A percentile compares a stretch with the other conserved stretches of the same genome.
phyloP scores from a whole-genome alignment of 2,329 filamentous ascomycete species.

The Pestalotiopsis sp. region DNA sequence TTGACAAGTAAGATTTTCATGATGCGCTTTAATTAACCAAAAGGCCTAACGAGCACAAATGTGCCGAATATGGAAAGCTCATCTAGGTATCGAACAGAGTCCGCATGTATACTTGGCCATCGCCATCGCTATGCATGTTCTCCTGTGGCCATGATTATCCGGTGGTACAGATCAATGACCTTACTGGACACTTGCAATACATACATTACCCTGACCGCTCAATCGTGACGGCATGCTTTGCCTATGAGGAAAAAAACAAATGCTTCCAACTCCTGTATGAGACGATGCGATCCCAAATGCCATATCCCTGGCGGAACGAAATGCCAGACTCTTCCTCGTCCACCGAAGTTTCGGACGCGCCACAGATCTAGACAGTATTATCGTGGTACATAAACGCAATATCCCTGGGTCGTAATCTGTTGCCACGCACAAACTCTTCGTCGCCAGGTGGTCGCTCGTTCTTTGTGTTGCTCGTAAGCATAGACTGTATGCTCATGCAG shows the following conservation, averaged over 20 bases:
- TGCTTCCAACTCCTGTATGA: slow-evolving; percentile 8
- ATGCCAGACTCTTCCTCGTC: slow-evolving; percentile 22
- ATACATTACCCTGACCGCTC: neutral
- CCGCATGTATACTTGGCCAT: too few species aligned
- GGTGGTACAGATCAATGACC: too few species aligned
- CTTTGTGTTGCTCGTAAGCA: slow-evolving; percentile 93
- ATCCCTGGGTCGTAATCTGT: slow-evolving; percentile 79
- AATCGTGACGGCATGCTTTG: neutral
- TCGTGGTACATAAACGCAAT: slow-evolving; percentile 96
- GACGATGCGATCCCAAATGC: slow-evolving; percentile 8
- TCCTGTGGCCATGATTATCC: too few species aligned
- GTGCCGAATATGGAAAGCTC: too few species aligned
- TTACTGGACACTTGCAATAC: neutral
- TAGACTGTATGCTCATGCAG: slow-evolving; percentile 96
- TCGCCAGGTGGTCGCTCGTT: slow-evolving; percentile 90
- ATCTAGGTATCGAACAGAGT: too few species aligned
- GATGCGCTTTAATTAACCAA: too few species aligned
- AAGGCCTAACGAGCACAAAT: too few species aligned
- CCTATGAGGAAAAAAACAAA: neutral
- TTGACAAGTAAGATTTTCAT: too few species aligned
- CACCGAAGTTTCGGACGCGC: slow-evolving; percentile 10
- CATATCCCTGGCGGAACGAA: neutral
- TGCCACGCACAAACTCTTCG: slow-evolving; percentile 82
- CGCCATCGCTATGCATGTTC: too few species aligned
- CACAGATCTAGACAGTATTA: slow-evolving; percentile 63